These are phyloP conservation scores for Punica granatum DNA, from an alignment of 345 rosid genomes.

Conservation along the genomic window DNA sequence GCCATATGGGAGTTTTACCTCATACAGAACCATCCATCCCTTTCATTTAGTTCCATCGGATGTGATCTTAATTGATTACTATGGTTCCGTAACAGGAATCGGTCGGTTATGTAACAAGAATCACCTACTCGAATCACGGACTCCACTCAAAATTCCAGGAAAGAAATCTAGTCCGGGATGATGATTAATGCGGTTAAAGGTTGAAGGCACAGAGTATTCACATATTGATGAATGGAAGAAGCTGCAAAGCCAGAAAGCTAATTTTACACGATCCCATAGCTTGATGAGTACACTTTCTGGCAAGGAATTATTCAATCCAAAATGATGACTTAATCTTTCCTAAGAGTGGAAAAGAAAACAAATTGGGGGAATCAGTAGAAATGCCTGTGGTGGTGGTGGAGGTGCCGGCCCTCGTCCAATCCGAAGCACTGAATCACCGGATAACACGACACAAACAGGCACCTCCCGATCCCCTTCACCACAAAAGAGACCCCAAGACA, in stretches of 20 bases:
- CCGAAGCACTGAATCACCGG: constrained; percentile 54
- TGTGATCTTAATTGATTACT: background rate
- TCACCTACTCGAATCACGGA: too few species aligned
- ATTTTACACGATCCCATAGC: too few species aligned
- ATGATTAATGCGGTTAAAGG: background rate
- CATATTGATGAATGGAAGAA: background rate
- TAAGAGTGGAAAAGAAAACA: background rate
- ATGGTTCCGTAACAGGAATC: too few species aligned
- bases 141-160: too few species aligned
- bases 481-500: constrained; percentile 23
- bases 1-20: too few species aligned
- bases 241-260: background rate
- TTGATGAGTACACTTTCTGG: too few species aligned
- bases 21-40: background rate
- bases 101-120: too few species aligned
- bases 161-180: background rate
- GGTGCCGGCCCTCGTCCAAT: constrained; percentile 43
- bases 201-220: background rate
- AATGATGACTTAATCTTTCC: background rate
- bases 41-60: background rate
- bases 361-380: constrained; percentile 21
- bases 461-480: constrained; percentile 42
- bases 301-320: too few species aligned
- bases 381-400: constrained; percentile 35
- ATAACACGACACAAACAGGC: constrained; percentile 39